Percentiles rank a stretch among this genome's conserved stretches.
Evolutionary conservation across 148 eudicot genomes (phyloP).

Genomic region (Pharnaceum exiguum): DNA sequence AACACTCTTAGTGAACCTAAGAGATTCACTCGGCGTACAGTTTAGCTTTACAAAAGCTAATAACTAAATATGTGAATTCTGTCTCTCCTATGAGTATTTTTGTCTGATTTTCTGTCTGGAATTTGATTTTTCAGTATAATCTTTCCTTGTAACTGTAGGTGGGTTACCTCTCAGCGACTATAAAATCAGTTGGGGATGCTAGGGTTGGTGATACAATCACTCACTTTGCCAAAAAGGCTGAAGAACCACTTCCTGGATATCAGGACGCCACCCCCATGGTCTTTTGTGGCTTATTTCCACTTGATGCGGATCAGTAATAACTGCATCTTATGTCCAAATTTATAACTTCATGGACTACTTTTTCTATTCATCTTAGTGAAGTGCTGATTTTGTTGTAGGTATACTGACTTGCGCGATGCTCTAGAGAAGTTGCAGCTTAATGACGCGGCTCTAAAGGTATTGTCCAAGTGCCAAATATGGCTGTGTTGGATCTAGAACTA

Average conservation of each 20-base stretch:
- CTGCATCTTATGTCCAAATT: neutral
- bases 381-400: constrained; percentile 43
- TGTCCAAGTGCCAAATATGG: neutral
- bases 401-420: constrained; percentile 92
- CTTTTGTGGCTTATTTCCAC: constrained; percentile 96
- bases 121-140: neutral
- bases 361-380: neutral
- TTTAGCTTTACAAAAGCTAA: too few relatives aligned
- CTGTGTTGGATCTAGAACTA: constrained; percentile 6
- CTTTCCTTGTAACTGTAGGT: constrained; percentile 47
- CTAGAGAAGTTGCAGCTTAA: constrained; percentile 94
- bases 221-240: constrained; percentile 62
- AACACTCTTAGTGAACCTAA: too few relatives aligned
- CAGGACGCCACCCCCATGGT: constrained; percentile 96
- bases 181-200: constrained; percentile 98
- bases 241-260: constrained; percentile 80
- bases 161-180: constrained; percentile 93
- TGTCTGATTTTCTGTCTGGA: neutral
- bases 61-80: neutral
- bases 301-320: constrained; percentile 90
- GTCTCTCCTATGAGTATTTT: neutral
- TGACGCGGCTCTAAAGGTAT: constrained; percentile 92
- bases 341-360: neutral
- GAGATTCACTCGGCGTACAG: too few relatives aligned
- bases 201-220: constrained; percentile 99